These are phyloP conservation scores for Eimeria nieschulzi DNA, from an alignment of 169 alveolate species.

Conservation along the genomic window DNA sequence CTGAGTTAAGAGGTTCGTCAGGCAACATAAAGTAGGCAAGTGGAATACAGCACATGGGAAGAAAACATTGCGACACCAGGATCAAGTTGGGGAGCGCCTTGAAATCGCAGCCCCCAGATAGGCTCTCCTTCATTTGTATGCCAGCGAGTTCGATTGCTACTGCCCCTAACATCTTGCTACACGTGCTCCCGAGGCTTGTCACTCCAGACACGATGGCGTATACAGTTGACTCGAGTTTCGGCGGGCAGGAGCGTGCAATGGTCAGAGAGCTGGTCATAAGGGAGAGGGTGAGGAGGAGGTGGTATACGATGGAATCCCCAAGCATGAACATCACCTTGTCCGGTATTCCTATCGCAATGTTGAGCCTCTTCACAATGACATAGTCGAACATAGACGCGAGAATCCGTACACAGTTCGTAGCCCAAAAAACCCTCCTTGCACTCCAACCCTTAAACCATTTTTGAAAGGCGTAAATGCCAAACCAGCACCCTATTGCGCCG, in stretches of 20 bases:
- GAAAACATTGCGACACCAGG: conserved; percentile 59
- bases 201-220: conserved; percentile 71
- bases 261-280: conserved; percentile 72
- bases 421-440: conserved; percentile 65
- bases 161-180: conserved; percentile 55
- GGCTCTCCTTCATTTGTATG: conserved; percentile 3
- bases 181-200: conserved; percentile 60
- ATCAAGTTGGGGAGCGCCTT: conserved; percentile 41
- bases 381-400: conserved; percentile 72
- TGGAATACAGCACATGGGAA: conserved; percentile 71
- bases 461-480: conserved; percentile 66
- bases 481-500: conserved; percentile 61
- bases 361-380: conserved; percentile 53
- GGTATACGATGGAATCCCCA: conserved; percentile 71
- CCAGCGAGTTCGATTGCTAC: conserved; percentile 53
- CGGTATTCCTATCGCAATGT: conserved; percentile 67
- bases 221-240: conserved; percentile 48
- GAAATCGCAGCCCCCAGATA: conserved; percentile 61
- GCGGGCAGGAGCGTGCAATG: conserved; percentile 61
- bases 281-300: conserved; percentile 62
- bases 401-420: conserved; percentile 57
- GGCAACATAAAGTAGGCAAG: conserved; percentile 74
- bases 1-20: conserved; percentile 19
- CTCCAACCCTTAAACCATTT: conserved; percentile 66
- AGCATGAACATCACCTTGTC: conserved; percentile 68